Percentiles rank a stretch among this genome's conserved stretches.
Conservation (phyloP, 257 asterid genomes). For the Lantana camara region DNA sequence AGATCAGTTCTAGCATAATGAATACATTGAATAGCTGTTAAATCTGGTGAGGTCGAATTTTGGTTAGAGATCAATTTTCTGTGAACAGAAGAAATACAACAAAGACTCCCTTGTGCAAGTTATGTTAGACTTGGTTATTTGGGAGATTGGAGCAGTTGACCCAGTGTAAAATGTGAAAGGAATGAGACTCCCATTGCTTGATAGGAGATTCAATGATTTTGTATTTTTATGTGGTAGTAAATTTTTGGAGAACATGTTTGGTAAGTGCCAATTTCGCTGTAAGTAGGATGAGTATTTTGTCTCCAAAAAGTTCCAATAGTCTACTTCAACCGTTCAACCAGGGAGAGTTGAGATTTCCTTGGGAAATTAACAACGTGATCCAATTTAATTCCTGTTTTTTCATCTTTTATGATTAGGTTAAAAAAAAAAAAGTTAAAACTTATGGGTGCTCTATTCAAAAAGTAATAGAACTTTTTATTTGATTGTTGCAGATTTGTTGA, state of each 20-base stretch:
- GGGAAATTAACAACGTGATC: background rate
- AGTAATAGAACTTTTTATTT: slow-evolving; percentile 20
- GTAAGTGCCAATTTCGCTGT: slow-evolving; percentile 4
- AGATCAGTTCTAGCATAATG: slow-evolving; percentile 19
- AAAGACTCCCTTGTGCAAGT: slow-evolving; percentile 4
- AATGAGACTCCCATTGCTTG: background rate
- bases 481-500: slow-evolving; percentile 81
- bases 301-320: slow-evolving; percentile 13
- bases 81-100: slow-evolving; percentile 11
- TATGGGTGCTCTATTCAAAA: slow-evolving; percentile 1
- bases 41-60: slow-evolving; percentile 19
- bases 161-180: slow-evolving; percentile 2
- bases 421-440: background rate
- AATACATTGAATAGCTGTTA: slow-evolving; percentile 16
- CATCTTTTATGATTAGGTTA: slow-evolving; percentile 8
- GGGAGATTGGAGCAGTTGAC: slow-evolving; percentile 10
- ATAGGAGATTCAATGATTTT: slow-evolving; percentile 8
- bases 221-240: background rate
- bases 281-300: slow-evolving; percentile 14
- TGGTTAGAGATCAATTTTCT: slow-evolving; percentile 10
- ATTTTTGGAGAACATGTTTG: background rate
- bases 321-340: slow-evolving; percentile 18
- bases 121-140: slow-evolving; percentile 22
- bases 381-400: slow-evolving; percentile 1
- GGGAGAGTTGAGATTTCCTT: slow-evolving; percentile 21